phyloP scores from a whole-genome alignment of 1,139 yeast species.

The Geotrichum australiense region DNA sequence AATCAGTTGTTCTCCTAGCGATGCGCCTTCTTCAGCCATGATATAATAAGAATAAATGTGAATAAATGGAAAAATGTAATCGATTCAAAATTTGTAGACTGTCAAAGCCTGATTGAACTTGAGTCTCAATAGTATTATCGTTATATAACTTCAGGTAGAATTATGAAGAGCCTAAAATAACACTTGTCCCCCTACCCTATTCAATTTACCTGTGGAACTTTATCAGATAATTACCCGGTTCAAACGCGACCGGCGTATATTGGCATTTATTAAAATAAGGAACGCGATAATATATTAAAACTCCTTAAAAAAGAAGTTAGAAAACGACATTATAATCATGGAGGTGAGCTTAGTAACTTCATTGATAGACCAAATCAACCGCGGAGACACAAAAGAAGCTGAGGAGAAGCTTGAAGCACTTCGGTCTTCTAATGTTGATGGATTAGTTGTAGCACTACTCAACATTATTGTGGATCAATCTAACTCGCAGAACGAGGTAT shows the following conservation, averaged over 20 bases:
- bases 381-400: constrained; percentile 16
- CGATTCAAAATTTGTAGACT: too few relatives aligned
- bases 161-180: too few relatives aligned
- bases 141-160: too few relatives aligned
- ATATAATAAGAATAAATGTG: background rate
- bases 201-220: background rate
- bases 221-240: background rate
- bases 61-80: background rate
- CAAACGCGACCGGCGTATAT: too few relatives aligned
- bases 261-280: too few relatives aligned
- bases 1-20: constrained; percentile 67
- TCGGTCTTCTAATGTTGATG: constrained; percentile 13
- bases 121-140: too few relatives aligned
- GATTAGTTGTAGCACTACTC: constrained; percentile 10
- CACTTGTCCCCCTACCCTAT: too few relatives aligned
- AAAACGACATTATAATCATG: too few relatives aligned
- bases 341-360: constrained; percentile 12
- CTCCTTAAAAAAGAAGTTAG: too few relatives aligned
- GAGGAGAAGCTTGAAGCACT: constrained; percentile 15
- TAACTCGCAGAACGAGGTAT: background rate
- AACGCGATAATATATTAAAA: too few relatives aligned
- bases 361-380: constrained; percentile 13
- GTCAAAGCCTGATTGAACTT: too few relatives aligned
- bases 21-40: constrained; percentile 54
- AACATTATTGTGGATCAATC: constrained; percentile 12